Conservation (phyloP, 1,284 basidiomycete species). For the Clitocybe nebularis region DNA sequence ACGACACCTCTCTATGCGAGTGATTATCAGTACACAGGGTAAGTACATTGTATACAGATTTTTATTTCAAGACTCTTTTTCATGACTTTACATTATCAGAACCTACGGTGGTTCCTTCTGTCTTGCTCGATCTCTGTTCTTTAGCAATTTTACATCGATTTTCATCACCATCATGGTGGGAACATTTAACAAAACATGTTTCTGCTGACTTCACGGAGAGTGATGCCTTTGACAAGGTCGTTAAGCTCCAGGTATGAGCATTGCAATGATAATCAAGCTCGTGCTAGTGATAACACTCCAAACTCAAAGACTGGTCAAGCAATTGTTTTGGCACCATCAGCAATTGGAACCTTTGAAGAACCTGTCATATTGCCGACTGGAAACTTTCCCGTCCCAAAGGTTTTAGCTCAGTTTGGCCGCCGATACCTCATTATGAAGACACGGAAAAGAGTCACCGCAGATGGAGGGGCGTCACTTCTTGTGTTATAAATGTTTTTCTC, state of each 20-base stretch:
- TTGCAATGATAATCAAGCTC: no score
- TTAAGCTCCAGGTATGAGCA: constrained; percentile 50
- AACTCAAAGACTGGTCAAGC: constrained; percentile 74
- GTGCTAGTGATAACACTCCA: no score
- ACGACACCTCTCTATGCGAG: constrained; percentile 65
- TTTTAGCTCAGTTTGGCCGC: constrained; percentile 42
- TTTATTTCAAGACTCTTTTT: constrained; percentile 3
- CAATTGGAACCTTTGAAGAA: constrained; percentile 39
- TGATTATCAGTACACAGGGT: constrained; percentile 74
- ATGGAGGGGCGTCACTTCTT: constrained; percentile 62
- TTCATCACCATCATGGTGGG: constrained; percentile 71
- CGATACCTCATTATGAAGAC: constrained; percentile 56
- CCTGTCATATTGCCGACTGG: neutral
- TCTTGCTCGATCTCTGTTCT: constrained; percentile 64
- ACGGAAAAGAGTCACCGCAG: constrained; percentile 52
- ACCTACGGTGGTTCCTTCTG: constrained; percentile 66
- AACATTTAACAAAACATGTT: constrained; percentile 63
- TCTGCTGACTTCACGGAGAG: constrained; percentile 53
- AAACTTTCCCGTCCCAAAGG: constrained; percentile 4
- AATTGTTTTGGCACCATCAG: constrained; percentile 59
- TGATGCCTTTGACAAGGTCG: constrained; percentile 64
- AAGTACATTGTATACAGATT: constrained; percentile 7
- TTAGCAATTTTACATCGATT: constrained; percentile 66
- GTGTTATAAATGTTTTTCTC: constrained; percentile 34
- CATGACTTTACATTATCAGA: constrained; percentile 35